Conservation (phyloP, 108 stramenopile species). For the Cylindrotheca closterium region DNA sequence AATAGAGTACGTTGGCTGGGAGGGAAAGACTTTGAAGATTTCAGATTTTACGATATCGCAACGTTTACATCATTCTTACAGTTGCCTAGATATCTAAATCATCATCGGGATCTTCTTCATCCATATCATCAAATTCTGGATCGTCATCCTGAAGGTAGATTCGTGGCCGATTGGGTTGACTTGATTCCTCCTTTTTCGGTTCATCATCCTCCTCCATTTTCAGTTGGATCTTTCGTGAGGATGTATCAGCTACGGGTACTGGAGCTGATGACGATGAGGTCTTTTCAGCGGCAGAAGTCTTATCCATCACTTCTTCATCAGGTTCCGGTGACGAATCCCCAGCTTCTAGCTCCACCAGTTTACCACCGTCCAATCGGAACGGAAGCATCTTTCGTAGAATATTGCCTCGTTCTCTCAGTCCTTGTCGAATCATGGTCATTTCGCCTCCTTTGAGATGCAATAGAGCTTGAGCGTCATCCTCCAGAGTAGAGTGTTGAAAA, state of each 20-base stretch:
- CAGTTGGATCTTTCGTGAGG: slow-evolving; percentile 15
- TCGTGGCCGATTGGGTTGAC: slow-evolving; percentile 17
- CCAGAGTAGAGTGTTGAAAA: slow-evolving; percentile 25
- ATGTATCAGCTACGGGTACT: background rate
- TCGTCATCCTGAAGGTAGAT: slow-evolving; percentile 58
- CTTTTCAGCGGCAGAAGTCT: background rate
- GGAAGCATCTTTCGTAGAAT: slow-evolving; percentile 32
- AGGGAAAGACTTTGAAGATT: no score
- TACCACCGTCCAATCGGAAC: slow-evolving; percentile 11
- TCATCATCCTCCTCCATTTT: slow-evolving; percentile 18
- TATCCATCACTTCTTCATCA: background rate
- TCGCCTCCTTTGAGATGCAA: slow-evolving; percentile 27
- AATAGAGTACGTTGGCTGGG: no score
- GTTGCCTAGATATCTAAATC: slow-evolving; percentile 24
- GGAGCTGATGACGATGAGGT: background rate
- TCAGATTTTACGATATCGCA: no score
- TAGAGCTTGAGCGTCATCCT: slow-evolving; percentile 36
- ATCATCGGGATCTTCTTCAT: slow-evolving; percentile 61
- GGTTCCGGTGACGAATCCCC: background rate
- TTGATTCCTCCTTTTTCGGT: background rate
- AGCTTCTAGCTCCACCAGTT: background rate
- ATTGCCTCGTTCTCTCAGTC: slow-evolving; percentile 35
- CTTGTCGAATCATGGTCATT: slow-evolving; percentile 38
- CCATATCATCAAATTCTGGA: slow-evolving; percentile 57
- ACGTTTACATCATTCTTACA: no score